Evolutionary conservation across 1,139 yeast genomes (phyloP).

Genomic region (Yamadazyma spencermartinsiae): DNA sequence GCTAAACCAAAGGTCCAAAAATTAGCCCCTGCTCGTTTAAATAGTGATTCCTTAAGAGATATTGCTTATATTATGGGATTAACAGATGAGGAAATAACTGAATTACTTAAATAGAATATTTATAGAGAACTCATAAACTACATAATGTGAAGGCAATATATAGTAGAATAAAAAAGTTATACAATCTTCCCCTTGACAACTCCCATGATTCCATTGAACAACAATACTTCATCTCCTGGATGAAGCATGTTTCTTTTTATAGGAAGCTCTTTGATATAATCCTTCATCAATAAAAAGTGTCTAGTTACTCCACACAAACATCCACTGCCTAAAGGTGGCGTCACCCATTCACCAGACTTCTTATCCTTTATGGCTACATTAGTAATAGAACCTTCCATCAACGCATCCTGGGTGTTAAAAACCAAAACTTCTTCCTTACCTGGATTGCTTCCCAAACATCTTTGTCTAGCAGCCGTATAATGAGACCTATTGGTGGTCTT

Average conservation of each 20-base stretch:
- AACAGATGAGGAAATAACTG: slow-evolving; percentile 54
- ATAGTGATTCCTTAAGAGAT: slow-evolving; percentile 68
- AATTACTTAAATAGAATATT: slow-evolving; percentile 15
- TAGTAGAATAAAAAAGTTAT: slow-evolving; percentile 7
- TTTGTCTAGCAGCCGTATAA: slow-evolving; percentile 61
- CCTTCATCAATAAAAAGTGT: slow-evolving; percentile 57
- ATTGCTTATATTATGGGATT: slow-evolving; percentile 81
- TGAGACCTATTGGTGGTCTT: slow-evolving; percentile 76
- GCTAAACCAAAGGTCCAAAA: slow-evolving; percentile 91
- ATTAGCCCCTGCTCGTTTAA: slow-evolving; percentile 79
- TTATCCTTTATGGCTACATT: slow-evolving; percentile 63
- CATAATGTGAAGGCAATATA: no score
- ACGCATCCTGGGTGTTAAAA: slow-evolving; percentile 55
- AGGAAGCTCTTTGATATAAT: slow-evolving; percentile 55
- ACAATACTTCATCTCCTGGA: slow-evolving; percentile 64
- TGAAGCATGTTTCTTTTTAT: slow-evolving; percentile 46
- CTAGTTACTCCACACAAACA: slow-evolving; percentile 87
- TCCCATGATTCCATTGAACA: slow-evolving; percentile 86
- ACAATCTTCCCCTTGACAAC: slow-evolving; percentile 58
- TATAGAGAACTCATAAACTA: slow-evolving; percentile 4
- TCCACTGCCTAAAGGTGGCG: slow-evolving; percentile 76
- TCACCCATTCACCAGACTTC: slow-evolving; percentile 59
- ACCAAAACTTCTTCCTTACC: slow-evolving; percentile 67
- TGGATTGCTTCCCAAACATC: slow-evolving; percentile 41
- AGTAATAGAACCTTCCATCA: slow-evolving; percentile 86